phyloP scores from a whole-genome alignment of 1,284 basidiomycete species.

The Calocybe gambosa region DNA sequence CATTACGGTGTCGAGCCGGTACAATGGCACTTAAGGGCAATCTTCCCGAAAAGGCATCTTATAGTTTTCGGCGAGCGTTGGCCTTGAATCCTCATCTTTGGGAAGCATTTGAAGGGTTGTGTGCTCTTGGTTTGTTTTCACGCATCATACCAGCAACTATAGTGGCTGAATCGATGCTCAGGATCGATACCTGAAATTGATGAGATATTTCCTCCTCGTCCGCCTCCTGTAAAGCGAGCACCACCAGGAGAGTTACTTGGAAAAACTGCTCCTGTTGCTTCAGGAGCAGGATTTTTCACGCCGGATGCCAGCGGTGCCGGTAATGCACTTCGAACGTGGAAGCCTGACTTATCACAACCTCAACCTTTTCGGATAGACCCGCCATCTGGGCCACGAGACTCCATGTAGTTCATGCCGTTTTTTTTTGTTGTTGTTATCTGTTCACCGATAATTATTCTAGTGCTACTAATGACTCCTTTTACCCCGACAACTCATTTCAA shows the following conservation, averaged over 20 bases:
- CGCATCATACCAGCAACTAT: constrained; percentile 1
- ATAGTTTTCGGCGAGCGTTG: constrained; percentile 71
- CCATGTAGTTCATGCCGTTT: constrained; percentile 40
- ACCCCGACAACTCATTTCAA: constrained; percentile 54
- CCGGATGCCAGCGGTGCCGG: constrained; percentile 59
- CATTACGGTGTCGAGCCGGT: constrained; percentile 65
- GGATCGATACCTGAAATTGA: constrained; percentile 65
- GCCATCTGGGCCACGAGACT: constrained; percentile 47
- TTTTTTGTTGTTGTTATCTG: constrained; percentile 11
- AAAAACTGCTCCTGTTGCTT: constrained; percentile 44
- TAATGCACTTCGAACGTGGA: constrained; percentile 48
- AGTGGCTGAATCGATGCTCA: constrained; percentile 25
- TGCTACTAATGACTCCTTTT: constrained; percentile 54
- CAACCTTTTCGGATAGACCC: constrained; percentile 55
- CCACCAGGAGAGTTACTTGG: constrained; percentile 43
- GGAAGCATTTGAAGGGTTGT: constrained; percentile 92
- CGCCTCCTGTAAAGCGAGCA: constrained; percentile 47
- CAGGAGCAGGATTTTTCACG: constrained; percentile 73
- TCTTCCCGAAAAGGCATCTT: constrained; percentile 62
- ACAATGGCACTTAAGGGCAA: constrained; percentile 70
- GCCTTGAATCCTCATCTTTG: constrained; percentile 77
- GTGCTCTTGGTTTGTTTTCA: constrained; percentile 62
- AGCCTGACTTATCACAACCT: constrained; percentile 40
- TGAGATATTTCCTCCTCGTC: constrained; percentile 62
- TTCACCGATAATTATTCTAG: constrained; percentile 27